Percentiles rank a stretch among this genome's conserved stretches.
Evolutionary conservation across 257 asterid genomes (phyloP).

Genomic region (Penstemon barbatus): DNA sequence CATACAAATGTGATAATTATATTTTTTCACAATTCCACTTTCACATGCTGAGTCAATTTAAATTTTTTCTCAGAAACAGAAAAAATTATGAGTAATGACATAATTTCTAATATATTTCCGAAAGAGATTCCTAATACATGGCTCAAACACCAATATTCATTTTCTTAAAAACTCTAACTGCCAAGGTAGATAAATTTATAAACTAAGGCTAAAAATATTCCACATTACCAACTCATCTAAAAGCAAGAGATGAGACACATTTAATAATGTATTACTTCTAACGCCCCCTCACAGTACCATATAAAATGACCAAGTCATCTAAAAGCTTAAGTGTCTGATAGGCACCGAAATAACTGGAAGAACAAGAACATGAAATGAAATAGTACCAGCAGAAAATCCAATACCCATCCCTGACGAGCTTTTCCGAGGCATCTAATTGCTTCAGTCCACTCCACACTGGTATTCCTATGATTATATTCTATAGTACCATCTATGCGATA

Average conservation of each 20-base stretch:
- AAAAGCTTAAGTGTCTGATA: too few relatives aligned
- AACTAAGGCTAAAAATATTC: not conserved
- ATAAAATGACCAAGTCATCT: too few relatives aligned
- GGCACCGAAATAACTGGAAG: too few relatives aligned
- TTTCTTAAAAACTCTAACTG: not conserved
- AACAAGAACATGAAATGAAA: conserved; percentile 17
- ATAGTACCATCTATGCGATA: conserved; percentile 35
- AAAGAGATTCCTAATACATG: not conserved
- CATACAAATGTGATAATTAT: not conserved
- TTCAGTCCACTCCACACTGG: conserved; percentile 71
- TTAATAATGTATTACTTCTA: too few relatives aligned
- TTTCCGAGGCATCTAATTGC: conserved; percentile 80
- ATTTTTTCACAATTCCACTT: not conserved
- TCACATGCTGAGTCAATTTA: not conserved
- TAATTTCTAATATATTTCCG: not conserved
- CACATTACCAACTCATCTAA: not conserved
- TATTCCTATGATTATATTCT: conserved; percentile 35
- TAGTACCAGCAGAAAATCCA: conserved; percentile 67
- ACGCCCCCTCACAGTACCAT: too few relatives aligned
- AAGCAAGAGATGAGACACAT: too few relatives aligned
- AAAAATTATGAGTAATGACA: not conserved
- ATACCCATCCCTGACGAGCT: conserved; percentile 73
- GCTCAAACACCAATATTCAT: not conserved
- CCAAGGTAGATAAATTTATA: not conserved
- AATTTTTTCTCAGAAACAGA: conserved; percentile 1